Evolutionary conservation across 2,329 filamentous ascomycete genomes (phyloP).

Genomic region (Sporothrix euskadiensis): DNA sequence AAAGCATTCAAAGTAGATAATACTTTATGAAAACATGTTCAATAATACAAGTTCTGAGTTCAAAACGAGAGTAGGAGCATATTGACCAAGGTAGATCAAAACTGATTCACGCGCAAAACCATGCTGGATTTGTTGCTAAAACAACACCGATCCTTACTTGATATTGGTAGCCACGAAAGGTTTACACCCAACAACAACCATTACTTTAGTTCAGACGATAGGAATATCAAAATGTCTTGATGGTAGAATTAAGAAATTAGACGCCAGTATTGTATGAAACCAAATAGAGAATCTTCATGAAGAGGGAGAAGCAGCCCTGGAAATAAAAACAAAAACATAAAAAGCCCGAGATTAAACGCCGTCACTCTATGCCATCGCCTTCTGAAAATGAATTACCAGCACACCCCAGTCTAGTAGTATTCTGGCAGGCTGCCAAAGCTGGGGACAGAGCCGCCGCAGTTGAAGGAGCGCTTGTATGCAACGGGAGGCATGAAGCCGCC

Average conservation of each 20-base stretch:
- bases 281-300: background rate
- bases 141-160: too few species aligned
- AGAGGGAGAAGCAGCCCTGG: background rate
- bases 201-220: too few species aligned
- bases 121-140: too few species aligned
- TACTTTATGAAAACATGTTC: too few species aligned
- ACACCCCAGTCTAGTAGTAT: slow-evolving; percentile 44
- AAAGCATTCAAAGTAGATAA: too few species aligned
- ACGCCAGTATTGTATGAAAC: background rate
- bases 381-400: background rate
- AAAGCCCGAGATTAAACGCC: background rate
- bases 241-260: background rate
- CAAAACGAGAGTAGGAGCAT: too few species aligned
- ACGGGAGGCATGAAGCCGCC: slow-evolving; percentile 77
- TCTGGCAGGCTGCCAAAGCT: slow-evolving; percentile 56
- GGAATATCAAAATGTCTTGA: background rate
- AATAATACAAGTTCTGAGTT: too few species aligned
- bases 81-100: too few species aligned
- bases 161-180: too few species aligned
- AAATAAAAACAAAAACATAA: background rate
- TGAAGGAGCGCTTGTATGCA: slow-evolving; percentile 70
- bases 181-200: too few species aligned
- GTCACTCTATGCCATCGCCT: background rate
- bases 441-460: slow-evolving; percentile 61
- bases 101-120: too few species aligned